Evolutionary conservation across 176 grass and related monocot genomes (phyloP), one percentile per base, ranked within the genome.

Genomic region (Triticum turgidum): DNA sequence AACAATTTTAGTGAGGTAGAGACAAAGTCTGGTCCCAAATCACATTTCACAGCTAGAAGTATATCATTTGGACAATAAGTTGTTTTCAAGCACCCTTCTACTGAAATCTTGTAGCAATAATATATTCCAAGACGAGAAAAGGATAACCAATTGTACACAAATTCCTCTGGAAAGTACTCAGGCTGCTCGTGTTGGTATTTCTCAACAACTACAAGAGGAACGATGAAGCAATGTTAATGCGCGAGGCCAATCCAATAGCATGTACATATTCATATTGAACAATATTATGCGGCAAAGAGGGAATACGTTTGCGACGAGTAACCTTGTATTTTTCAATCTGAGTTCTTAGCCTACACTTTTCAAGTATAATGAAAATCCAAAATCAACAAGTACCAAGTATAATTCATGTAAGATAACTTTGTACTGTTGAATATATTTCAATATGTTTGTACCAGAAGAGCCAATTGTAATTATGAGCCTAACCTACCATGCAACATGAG

Each of bases 61-160:
- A 92, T 83, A 32, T 94, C 86, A 68, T 54, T 84, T 41, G 75
- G 65, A 65, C 34, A 49, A 63, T 12, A 72, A 69, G 61, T 49
- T 85, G 78, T 84, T 59, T 39, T 12, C 3, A 29, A 90, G 83
- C 35, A 52, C 22, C 86, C 62, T 84, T 88, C 73, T 9, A 91
- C 61, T 39, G 86, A 91, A 68, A 97, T 91, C 75, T 63, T 88
- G 59, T 94, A 97, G 84, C 95, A 97, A 84, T 90, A 35, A 34
- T 94, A 94, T 35, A 91, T 30, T 27, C 95, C 92, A 80, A 78
- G 89, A 69, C 15, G 21, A 83, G 61, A 91, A 90, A 97, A 94
- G 1, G 84, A 80, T 12, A 61, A 81, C 95, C 95, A 97, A 15
- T 27, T 91, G 68, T 94, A 84, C 68, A 97, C 22, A 74, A 97